Evolutionary conservation across 768 basidiomycete species (phyloP).

Genomic region (Gloeophyllum trabeum): DNA sequence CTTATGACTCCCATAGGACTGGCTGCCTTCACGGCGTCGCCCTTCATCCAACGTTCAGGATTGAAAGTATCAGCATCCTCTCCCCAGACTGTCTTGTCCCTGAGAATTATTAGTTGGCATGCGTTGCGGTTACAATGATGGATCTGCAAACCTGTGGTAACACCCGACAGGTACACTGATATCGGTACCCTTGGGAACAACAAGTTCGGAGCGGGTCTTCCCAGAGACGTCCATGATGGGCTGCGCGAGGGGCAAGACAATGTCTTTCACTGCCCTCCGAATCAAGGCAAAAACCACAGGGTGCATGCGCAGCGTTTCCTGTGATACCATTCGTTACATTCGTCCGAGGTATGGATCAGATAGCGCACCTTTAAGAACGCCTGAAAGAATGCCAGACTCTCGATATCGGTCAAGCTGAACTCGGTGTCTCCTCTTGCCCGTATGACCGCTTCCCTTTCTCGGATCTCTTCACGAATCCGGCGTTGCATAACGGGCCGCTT

Average conservation of each 20-base stretch:
- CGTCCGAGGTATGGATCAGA: too few relatives aligned
- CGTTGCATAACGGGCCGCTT: not conserved
- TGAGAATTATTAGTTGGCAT: too few relatives aligned
- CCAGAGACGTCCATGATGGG: conserved; percentile 18
- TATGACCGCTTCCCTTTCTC: not conserved
- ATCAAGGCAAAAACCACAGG: conserved; percentile 17
- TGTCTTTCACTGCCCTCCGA: conserved; percentile 17
- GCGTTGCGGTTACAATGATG: too few relatives aligned
- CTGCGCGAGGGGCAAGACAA: conserved; percentile 20
- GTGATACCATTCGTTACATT: too few relatives aligned
- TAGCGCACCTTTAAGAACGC: not conserved
- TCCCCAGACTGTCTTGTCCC: too few relatives aligned
- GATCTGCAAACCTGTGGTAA: not conserved
- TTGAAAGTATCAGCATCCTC: not conserved
- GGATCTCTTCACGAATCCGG: not conserved
- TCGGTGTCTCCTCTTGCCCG: not conserved
- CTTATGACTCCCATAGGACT: not conserved
- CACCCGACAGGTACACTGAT: conserved; percentile 7
- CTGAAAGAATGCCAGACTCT: not conserved
- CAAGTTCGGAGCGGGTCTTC: conserved; percentile 8
- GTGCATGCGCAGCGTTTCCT: conserved; percentile 20
- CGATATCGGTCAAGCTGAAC: not conserved
- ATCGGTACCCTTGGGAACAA: conserved; percentile 11
- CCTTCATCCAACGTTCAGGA: not conserved
- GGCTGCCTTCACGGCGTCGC: not conserved